Evolutionary conservation across 2,329 filamentous ascomycete genomes (phyloP).

Genomic region (Calonectria hawksworthii): DNA sequence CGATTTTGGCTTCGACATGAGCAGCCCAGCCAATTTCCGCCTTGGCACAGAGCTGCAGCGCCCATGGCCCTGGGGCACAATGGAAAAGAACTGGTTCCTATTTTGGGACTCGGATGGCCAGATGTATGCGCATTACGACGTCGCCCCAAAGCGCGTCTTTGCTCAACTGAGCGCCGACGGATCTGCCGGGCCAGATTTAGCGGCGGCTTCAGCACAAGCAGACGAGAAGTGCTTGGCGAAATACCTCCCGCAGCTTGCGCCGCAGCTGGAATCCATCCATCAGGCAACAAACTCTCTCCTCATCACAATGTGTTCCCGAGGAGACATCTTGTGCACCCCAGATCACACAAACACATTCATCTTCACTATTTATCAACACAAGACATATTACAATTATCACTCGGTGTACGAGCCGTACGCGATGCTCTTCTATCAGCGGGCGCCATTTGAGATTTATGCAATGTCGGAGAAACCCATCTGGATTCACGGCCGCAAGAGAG

Average conservation of each 20-base stretch:
- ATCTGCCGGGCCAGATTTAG: constrained; percentile 62
- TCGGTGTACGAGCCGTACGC: constrained; percentile 69
- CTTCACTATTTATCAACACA: constrained; percentile 68
- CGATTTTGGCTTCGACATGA: constrained; percentile 55
- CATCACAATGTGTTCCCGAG: constrained; percentile 66
- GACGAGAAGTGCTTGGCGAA: constrained; percentile 62
- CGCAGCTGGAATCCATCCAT: constrained; percentile 63
- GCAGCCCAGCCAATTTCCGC: constrained; percentile 53
- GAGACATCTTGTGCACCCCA: constrained; percentile 58
- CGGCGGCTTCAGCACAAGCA: constrained; percentile 46
- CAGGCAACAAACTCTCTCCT: constrained; percentile 72
- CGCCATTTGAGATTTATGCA: constrained; percentile 65
- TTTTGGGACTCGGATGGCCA: constrained; percentile 67
- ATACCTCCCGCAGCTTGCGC: constrained; percentile 57
- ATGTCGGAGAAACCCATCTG: constrained; percentile 66
- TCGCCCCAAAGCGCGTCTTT: constrained; percentile 64
- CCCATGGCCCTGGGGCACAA: constrained; percentile 56
- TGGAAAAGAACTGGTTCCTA: constrained; percentile 75
- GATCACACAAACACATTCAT: constrained; percentile 66
- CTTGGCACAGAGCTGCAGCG: constrained; percentile 65
- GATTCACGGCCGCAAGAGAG: constrained; percentile 63
- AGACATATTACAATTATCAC: constrained; percentile 63
- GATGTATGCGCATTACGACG: constrained; percentile 67
- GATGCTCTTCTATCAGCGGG: constrained; percentile 62
- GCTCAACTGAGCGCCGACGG: constrained; percentile 61